phyloP scores from a whole-genome alignment of 2,329 filamentous ascomycete species.

The Emergomyces pasteurianus region DNA sequence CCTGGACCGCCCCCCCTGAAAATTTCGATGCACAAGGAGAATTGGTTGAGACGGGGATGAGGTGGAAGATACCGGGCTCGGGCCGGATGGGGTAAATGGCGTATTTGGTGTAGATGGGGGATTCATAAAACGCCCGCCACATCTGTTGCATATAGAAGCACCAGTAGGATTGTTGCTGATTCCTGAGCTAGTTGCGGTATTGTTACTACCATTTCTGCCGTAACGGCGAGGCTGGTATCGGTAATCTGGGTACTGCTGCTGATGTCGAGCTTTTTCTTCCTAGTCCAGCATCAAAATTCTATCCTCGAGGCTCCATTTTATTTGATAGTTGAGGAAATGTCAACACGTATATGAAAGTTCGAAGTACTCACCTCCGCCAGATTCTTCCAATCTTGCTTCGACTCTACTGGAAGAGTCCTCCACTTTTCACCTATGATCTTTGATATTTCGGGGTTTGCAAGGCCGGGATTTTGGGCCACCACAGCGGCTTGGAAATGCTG shows the following conservation, averaged over 20 bases:
- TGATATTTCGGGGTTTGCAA: conserved; percentile 91
- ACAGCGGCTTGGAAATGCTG: conserved; percentile 82
- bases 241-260: conserved; percentile 84
- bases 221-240: conserved; percentile 76
- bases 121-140: conserved; percentile 38
- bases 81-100: conserved; percentile 27
- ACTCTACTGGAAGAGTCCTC: conserved; percentile 60
- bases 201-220: conserved; percentile 41
- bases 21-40: conserved; percentile 13
- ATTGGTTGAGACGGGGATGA: conserved; percentile 20
- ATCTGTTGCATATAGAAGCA: conserved; percentile 29
- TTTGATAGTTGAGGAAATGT: neutral
- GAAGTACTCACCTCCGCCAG: conserved; percentile 57
- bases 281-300: conserved; percentile 22
- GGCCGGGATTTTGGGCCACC: conserved; percentile 68
- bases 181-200: conserved; percentile 20
- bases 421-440: conserved; percentile 95
- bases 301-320: neutral
- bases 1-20: conserved; percentile 14
- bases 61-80: conserved; percentile 13
- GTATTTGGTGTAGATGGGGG: conserved; percentile 31
- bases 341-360: neutral
- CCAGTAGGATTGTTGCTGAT: conserved; percentile 27
- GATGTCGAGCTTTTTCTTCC: conserved; percentile 83
- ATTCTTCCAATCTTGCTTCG: conserved; percentile 76